Evolutionary conservation across 495 filamentous ascomycete genomes (phyloP), one percentile per base, ranked within the genome.

Genomic region (Lasiosphaeria ovina): DNA sequence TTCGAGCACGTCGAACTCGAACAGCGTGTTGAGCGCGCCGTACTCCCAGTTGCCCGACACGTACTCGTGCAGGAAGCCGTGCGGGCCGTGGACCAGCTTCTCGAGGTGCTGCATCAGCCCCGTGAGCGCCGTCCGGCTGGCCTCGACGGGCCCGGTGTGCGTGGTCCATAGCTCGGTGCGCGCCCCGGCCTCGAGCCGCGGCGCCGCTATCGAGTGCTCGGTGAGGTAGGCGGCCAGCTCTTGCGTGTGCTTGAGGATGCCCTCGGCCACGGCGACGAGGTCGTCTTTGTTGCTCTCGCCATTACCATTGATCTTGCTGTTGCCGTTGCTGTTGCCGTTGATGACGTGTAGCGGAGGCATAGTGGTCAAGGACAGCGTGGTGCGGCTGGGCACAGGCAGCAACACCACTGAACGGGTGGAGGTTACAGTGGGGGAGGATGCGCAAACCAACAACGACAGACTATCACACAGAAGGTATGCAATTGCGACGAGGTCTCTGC

Each of bases 41-140:
- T 47, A 47, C 44, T 47, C 44, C 44, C 44, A 47, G 44, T 47
- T 47, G 44, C 44, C 44, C 12, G 44, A 47, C 2, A 47, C 44
- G 44, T 47, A 47, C 12, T 47, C 44, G 44, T 47, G 44, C 12
- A 47, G 44, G 44, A 47, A 47, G 44, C 44, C 44, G 11, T 47
- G 44, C 12, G 44, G 44, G 16, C 44, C 44, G 44, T 47, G 44
- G 6, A 47, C 12, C 44, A 47, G 44, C 44, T 47, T 47, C 11
- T 47, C 44, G 6, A 47, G 44, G 44, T 47, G 44, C 44, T 47
- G 44, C 44, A 47, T 47, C 44, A 47, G 44, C 12, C 44, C 44
- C 12, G 44, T 47, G 44, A 47, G 12, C 5, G 44, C 44, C 4
- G 44, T 47, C 12, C 44, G 44, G 12, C 16, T 11, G 12, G 12